phyloP scores from a whole-genome alignment of 2,329 filamentous ascomycete genomes.

The Alternaria arborescens region DNA sequence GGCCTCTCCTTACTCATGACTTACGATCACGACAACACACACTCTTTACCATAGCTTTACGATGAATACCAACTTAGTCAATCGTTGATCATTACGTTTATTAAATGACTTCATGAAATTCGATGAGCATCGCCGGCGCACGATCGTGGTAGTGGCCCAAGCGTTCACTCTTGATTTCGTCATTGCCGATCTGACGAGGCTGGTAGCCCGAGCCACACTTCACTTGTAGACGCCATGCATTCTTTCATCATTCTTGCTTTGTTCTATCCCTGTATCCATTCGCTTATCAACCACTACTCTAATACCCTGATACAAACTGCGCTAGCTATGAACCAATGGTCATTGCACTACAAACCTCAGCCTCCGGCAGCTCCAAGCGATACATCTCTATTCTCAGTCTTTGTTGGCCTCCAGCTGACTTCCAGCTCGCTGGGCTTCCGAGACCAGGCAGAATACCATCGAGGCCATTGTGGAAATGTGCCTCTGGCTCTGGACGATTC shows the following conservation, averaged over 20 bases:
- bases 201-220: background rate
- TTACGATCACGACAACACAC: slow-evolving; percentile 1
- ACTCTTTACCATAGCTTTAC: background rate
- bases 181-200: background rate
- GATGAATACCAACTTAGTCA: slow-evolving; percentile 1
- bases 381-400: background rate
- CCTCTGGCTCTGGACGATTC: background rate
- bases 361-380: no score
- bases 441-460: no score
- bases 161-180: background rate
- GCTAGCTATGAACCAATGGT: no score
- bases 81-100: background rate
- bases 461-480: background rate
- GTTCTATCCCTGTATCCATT: background rate
- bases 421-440: no score
- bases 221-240: background rate
- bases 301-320: no score
- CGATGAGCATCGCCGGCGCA: background rate
- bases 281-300: background rate
- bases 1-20: slow-evolving; percentile 13
- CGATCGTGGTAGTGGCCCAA: background rate
- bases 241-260: background rate
- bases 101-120: background rate
- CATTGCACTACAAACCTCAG: no score
- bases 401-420: background rate